Evolutionary conservation across 768 basidiomycete species (phyloP), one percentile per base, ranked within the genome.

Genomic region (Myochromella boudieri): DNA sequence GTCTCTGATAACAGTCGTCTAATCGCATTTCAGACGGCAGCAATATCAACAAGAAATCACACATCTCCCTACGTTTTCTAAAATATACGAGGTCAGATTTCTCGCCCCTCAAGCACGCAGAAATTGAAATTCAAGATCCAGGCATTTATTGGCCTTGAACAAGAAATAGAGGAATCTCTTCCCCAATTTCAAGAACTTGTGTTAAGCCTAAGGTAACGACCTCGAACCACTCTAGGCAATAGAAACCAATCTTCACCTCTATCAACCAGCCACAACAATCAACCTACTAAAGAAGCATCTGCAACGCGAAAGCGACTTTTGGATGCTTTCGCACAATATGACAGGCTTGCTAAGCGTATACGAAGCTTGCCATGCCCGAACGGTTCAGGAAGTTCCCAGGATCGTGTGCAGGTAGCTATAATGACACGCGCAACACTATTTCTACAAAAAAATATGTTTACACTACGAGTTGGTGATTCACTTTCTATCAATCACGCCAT

Each of bases 121-220:
- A 37, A 25, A 9, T 38, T 33, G 32, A 32, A 33, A 29, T 24
- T 15, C 8, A 31, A 34, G 22, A 15, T 32, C 6, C 64, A 92
- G 78, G 78, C 79, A 1, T 82, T 98, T 49, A 68, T 91, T 28
- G 63, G 59, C 29, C 68, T 97, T 6, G 94, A 99, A 68, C 77
- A 79, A 43, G 94, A 97, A 55, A 94, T 98, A n/a, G 89, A 92
- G 60, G 87, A 86, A 25, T 69, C 81, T 2, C 74, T 98, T 3
- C 92, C 93, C 3, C 82, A 85, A 52, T 95, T 95, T 61, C 91
- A 95, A 56, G 93, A 95, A 59, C 73, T 94, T 20, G 64, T 97
- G 22, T 62, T 87, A 32, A 79, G 75, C 8, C 71, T 95, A 27
- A 85, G 70, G 88, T 90, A 47, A 47, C 72, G 24, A 7, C 24